These are phyloP conservation scores for Xylaria grammica DNA, from an alignment of 495 filamentous ascomycete genomes.

Conservation along the genomic window DNA sequence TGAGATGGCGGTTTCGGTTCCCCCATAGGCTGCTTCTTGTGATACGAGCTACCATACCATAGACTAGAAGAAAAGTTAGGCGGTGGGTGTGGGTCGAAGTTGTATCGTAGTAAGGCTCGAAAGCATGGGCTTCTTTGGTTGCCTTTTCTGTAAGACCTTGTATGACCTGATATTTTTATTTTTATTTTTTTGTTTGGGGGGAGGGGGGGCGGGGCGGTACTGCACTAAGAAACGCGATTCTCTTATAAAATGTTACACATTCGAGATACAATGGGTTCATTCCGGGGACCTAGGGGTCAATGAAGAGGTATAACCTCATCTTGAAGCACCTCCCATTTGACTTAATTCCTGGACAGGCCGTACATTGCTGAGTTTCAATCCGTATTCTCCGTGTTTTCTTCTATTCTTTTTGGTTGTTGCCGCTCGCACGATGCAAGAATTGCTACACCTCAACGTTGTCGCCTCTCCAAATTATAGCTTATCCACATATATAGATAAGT, in stretches of 20 bases:
- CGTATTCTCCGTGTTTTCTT: not conserved
- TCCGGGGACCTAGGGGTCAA: not conserved
- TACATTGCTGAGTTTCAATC: not conserved
- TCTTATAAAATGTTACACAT: not conserved
- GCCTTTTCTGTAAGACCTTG: slow-evolving; percentile 28
- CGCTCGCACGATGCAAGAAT: no score
- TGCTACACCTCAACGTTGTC: no score
- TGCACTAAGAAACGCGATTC: not conserved
- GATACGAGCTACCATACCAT: slow-evolving; percentile 31
- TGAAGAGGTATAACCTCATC: not conserved
- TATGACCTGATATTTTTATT: slow-evolving; percentile 29
- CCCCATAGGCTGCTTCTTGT: slow-evolving; percentile 24
- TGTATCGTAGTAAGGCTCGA: not conserved
- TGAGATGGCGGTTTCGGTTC: not conserved
- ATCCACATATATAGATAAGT: no score
- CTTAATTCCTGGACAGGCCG: not conserved
- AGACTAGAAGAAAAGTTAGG: slow-evolving; percentile 29
- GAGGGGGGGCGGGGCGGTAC: slow-evolving; percentile 22
- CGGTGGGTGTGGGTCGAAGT: slow-evolving; percentile 24
- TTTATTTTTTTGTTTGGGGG: slow-evolving; percentile 33
- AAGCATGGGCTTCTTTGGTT: not conserved
- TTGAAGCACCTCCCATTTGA: not conserved
- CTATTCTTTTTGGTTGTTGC: no score
- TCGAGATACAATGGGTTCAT: not conserved
- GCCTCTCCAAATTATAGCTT: no score